Base-by-base conservation (phyloP, 768 basidiomycete species). In the Suillus tomentosus region DNA sequence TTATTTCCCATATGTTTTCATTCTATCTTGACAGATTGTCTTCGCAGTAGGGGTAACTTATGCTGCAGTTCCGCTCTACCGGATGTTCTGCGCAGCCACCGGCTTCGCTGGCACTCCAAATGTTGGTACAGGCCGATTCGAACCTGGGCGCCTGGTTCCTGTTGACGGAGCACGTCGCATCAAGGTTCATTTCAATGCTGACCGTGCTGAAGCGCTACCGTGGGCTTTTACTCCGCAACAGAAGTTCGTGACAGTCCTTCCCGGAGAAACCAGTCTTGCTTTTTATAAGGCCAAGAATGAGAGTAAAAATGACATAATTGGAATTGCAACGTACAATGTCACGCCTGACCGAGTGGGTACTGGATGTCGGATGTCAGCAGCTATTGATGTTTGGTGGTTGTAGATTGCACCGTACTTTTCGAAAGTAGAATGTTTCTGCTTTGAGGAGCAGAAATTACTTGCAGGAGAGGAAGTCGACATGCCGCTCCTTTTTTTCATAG, bases 361-460 rank as follows among this genome's bases (percentile, higher is more conserved):
- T 47, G 22, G 39, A 19, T 47, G 27, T 42, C 17, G 5, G 40
- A 45, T n/a, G 17, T 37, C 13, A 17, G 40, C 59, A 22, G 19
- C 37, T 27, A 27, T 17, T 24, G 19, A 45, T 43, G 9, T 42
- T 51, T 66, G 13, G 60, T 47, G 17, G 24, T 50, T 50, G 22
- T 71, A 98, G 96, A 85, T 99, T 68, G 97, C 97, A 10, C 95
- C 96, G 0, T 99, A 99, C 77, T 99, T 99, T 73, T 95, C 96
- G 59, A 99, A 99, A 79, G 95, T 99, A 14, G 97, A 99, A 76
- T 99, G 97, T 69, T 99, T 99, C 81, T 99, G 97, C 77, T 99
- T 99, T 69, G 97, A 99, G 75, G 97, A 99, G 74, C 97, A 99
- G 77, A 92, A 89, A 70, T 85, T 99, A 11, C 81, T 97, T 31